Evolutionary conservation across 1,284 basidiomycete species (phyloP).

Genomic region (Pterulicium gracile): DNA sequence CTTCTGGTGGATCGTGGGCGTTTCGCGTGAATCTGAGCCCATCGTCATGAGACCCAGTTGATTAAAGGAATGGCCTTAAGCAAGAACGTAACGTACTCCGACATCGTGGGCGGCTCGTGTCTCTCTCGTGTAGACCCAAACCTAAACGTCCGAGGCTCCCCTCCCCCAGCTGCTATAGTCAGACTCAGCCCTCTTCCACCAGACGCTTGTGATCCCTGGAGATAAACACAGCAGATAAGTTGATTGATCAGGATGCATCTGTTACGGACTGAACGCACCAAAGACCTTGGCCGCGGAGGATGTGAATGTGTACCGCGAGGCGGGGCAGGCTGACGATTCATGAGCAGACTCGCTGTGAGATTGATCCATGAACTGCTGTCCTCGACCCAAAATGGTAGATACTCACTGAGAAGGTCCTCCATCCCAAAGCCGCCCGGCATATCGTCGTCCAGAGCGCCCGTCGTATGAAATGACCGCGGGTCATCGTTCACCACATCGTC

Average conservation of each 20-base stretch:
- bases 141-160: constrained; percentile 6
- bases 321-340: too few relatives aligned
- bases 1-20: constrained; percentile 16
- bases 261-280: too few relatives aligned
- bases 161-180: not conserved
- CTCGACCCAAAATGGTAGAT: constrained; percentile 12
- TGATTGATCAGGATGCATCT: too few relatives aligned
- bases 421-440: constrained; percentile 24
- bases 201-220: too few relatives aligned
- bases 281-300: too few relatives aligned
- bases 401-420: constrained; percentile 36
- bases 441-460: constrained; percentile 14
- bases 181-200: not conserved
- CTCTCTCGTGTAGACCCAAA: constrained; percentile 10
- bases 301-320: too few relatives aligned
- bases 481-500: constrained; percentile 56
- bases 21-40: constrained; percentile 25
- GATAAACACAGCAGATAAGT: too few relatives aligned
- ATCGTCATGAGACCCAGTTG: constrained; percentile 8
- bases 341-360: not conserved
- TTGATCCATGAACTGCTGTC: too few relatives aligned
- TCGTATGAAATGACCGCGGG: constrained; percentile 47
- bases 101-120: constrained; percentile 28
- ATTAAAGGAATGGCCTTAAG: constrained; percentile 5
- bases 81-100: constrained; percentile 29